These are phyloP conservation scores for Tolypocladium amazonense DNA, from an alignment of 2,329 filamentous ascomycete genomes.

Conservation along the genomic window DNA sequence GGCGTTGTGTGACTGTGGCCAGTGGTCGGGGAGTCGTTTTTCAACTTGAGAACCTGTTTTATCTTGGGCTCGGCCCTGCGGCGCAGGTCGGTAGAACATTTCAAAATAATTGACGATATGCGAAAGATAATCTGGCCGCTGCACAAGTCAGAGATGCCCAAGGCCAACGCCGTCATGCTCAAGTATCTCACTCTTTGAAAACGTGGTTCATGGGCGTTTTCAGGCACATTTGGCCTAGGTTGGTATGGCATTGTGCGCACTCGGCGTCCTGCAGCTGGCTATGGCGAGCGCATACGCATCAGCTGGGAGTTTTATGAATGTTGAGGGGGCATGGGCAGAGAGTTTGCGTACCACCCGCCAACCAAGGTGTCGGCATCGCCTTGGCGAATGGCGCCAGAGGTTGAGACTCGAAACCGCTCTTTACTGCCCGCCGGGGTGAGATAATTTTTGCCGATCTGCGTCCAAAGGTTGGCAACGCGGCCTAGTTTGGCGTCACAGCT, in stretches of 20 bases:
- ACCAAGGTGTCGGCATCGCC: conserved; percentile 25
- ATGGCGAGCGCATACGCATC: neutral
- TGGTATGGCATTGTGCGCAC: conserved; percentile 19
- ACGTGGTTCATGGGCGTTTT: conserved; percentile 24
- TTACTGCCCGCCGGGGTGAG: conserved; percentile 21
- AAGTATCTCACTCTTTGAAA: conserved; percentile 20
- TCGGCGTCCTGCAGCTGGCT: conserved; percentile 26
- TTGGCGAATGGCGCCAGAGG: conserved; percentile 13
- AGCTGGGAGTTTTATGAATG: neutral
- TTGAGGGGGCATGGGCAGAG: neutral
- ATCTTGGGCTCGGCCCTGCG: conserved; percentile 19
- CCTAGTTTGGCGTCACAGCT: conserved; percentile 19
- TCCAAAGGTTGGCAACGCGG: conserved; percentile 26
- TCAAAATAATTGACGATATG: conserved; percentile 15
- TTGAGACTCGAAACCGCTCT: conserved; percentile 8
- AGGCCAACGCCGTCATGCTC: neutral
- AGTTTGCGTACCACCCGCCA: conserved; percentile 19
- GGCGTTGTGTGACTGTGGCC: neutral
- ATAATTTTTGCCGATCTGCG: conserved; percentile 27
- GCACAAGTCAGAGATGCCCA: neutral
- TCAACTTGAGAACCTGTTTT: conserved; percentile 20
- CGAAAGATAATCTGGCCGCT: conserved; percentile 27
- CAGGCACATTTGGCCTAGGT: conserved; percentile 24
- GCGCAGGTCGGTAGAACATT: conserved; percentile 8
- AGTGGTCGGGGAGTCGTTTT: conserved; percentile 4